These are phyloP conservation scores for Aspergillus campestris DNA, from an alignment of 495 filamentous ascomycete genomes.

Conservation along the genomic window DNA sequence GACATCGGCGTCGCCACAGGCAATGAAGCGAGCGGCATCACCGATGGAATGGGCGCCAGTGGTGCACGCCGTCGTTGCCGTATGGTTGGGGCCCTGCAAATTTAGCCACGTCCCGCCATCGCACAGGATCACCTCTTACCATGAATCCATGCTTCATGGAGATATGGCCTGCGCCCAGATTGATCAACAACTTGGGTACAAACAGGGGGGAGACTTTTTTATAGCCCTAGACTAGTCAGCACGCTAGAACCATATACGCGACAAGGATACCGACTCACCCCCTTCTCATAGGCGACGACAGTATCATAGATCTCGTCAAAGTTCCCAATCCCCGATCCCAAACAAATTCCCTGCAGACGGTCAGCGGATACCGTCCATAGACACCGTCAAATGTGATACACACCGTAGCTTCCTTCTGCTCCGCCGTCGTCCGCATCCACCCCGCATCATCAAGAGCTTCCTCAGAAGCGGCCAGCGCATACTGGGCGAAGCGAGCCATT, in stretches of 20 bases:
- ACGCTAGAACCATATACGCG: not conserved
- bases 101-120: not conserved
- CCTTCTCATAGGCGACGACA: conserved; percentile 64
- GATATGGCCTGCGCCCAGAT: conserved; percentile 88
- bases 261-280: conserved; percentile 40
- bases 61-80: conserved; percentile 88
- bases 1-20: conserved; percentile 81
- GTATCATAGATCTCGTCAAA: conserved; percentile 83
- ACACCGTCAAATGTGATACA: not conserved
- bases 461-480: conserved; percentile 76
- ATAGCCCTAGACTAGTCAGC: conserved; percentile 53
- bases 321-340: conserved; percentile 95
- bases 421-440: conserved; percentile 57
- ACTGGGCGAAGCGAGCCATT: conserved; percentile 90
- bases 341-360: conserved; percentile 59
- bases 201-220: conserved; percentile 89
- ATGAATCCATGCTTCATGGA: conserved; percentile 88
- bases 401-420: conserved; percentile 62
- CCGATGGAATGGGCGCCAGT: conserved; percentile 92
- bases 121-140: conserved; percentile 22
- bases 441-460: conserved; percentile 81
- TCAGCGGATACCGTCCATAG: not conserved
- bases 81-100: conserved; percentile 73
- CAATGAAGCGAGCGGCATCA: conserved; percentile 85
- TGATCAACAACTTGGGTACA: conserved; percentile 86